Evolutionary conservation across 176 grass and related monocot genomes (phyloP), one percentile per base, ranked within the genome.

Genomic region (Phragmites australis): DNA sequence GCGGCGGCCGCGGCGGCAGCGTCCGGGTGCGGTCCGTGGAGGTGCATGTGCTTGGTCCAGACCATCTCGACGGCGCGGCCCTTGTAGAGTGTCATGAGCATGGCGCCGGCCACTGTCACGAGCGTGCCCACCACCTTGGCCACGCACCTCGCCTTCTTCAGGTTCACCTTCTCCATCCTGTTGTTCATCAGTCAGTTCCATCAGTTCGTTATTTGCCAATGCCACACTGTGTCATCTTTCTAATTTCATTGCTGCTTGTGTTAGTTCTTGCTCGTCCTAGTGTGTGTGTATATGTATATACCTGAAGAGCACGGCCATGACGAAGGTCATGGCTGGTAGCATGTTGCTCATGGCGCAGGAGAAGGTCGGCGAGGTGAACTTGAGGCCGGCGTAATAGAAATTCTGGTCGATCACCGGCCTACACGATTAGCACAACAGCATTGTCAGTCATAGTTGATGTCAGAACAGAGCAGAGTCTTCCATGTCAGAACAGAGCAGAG

Each of bases 341-440:
- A 99, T 99, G 88, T 99, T 99, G 90, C 97, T 99, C 93, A 99
- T 99, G 52, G 97, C 97, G 74, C 97, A 96, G 77, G 97, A 96
- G 75, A 99, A 99, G 67, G 97, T 99, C 21, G 97, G 97, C 30
- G 97, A 99, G 39, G 93, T 99, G 79, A 89, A 93, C 88, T 99
- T 99, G 40, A 99, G 79, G 11, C 93, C 97, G 2, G 97, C 93
- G 25, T 99, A 99, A 78, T 99, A 99, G 84, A 99, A 99, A 56
- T 99, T 99, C 73, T 96, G 97, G 42, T 99, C 97, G 43, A 96
- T 91, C 26, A 99, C 97, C 60, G 97, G 93, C 48, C 93, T 97
- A 29, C 66, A 53, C 65, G 5, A 18, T 15, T 8, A 6, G 6
- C 14, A 47, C 6, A n/a, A n/a, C n/a, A n/a, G 9, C 18, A 55